Percentiles rank a stretch among this genome's conserved stretches.
Conservation (phyloP, 1,284 basidiomycete species). For the Ceratobasidium theobromae region DNA sequence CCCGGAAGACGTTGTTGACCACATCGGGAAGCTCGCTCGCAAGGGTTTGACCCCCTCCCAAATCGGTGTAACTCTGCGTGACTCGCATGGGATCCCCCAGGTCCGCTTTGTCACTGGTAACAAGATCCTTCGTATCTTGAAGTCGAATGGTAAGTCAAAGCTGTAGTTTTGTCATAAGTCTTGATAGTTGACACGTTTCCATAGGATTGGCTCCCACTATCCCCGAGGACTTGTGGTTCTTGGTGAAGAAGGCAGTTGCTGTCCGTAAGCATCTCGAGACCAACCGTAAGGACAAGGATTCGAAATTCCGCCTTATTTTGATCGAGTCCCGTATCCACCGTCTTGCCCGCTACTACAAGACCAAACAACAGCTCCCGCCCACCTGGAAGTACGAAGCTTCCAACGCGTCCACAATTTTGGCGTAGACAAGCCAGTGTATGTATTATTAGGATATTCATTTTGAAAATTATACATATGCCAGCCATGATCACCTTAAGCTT, state of each 20-base stretch:
- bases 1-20: slow-evolving; percentile 92
- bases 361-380: slow-evolving; percentile 94
- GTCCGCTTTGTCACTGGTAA: slow-evolving; percentile 98
- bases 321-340: slow-evolving; percentile 99
- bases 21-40: slow-evolving; percentile 96
- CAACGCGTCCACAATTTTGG: slow-evolving; percentile 84
- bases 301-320: slow-evolving; percentile 96
- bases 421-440: slow-evolving; percentile 46
- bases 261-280: slow-evolving; percentile 98
- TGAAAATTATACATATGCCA: slow-evolving; percentile 22
- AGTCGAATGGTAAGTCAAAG: slow-evolving; percentile 76
- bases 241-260: slow-evolving; percentile 99
- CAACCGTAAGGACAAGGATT: slow-evolving; percentile 98
- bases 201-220: slow-evolving; percentile 93
- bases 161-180: not conserved
- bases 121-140: slow-evolving; percentile 99
- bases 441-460: not conserved
- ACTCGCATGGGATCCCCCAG: slow-evolving; percentile 96
- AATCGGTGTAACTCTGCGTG: slow-evolving; percentile 97
- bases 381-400: slow-evolving; percentile 98
- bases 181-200: not conserved
- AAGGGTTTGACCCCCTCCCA: slow-evolving; percentile 98
- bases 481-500: slow-evolving; percentile 7
- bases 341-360: slow-evolving; percentile 78
- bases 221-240: slow-evolving; percentile 99